Conservation (phyloP, 2,329 filamentous ascomycete genomes). For the Colletotrichum siamense region DNA sequence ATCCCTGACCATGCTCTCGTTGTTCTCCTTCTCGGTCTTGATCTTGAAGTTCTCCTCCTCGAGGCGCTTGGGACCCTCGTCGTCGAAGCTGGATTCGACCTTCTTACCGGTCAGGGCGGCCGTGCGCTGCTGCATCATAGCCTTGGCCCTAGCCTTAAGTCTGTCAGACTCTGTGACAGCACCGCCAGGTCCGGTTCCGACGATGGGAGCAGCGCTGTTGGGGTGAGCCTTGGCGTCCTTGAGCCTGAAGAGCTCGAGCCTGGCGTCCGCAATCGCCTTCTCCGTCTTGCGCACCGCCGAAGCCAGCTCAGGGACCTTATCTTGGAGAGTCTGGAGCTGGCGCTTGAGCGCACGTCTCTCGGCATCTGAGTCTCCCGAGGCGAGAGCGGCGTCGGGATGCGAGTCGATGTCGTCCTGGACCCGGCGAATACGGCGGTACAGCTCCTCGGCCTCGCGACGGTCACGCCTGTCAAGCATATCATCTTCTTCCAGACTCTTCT, state of each 20-base stretch:
- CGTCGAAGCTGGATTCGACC: slow-evolving; percentile 70
- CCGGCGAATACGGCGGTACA: slow-evolving; percentile 89
- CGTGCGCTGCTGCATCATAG: slow-evolving; percentile 98
- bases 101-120: slow-evolving; percentile 90
- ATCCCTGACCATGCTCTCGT: slow-evolving; percentile 95
- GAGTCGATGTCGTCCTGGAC: slow-evolving; percentile 94
- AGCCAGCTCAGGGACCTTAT: slow-evolving; percentile 89
- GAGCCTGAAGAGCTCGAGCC: slow-evolving; percentile 89
- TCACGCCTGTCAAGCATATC: slow-evolving; percentile 90
- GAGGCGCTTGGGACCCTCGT: slow-evolving; percentile 82
- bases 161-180: slow-evolving; percentile 91
- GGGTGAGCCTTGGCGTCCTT: slow-evolving; percentile 94
- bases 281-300: slow-evolving; percentile 92
- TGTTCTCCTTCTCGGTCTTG: slow-evolving; percentile 86
- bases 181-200: slow-evolving; percentile 93
- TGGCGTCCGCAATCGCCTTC: slow-evolving; percentile 89
- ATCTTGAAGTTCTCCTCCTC: slow-evolving; percentile 87
- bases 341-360: slow-evolving; percentile 86
- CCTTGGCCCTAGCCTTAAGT: slow-evolving; percentile 92
- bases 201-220: slow-evolving; percentile 76
- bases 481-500: slow-evolving; percentile 88
- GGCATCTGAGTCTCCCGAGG: slow-evolving; percentile 81
- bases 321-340: slow-evolving; percentile 86
- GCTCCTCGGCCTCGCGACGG: slow-evolving; percentile 88
- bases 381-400: slow-evolving; percentile 78